Evolutionary conservation across 257 asterid species (phyloP).

Genomic region (Scutellaria barbata): DNA sequence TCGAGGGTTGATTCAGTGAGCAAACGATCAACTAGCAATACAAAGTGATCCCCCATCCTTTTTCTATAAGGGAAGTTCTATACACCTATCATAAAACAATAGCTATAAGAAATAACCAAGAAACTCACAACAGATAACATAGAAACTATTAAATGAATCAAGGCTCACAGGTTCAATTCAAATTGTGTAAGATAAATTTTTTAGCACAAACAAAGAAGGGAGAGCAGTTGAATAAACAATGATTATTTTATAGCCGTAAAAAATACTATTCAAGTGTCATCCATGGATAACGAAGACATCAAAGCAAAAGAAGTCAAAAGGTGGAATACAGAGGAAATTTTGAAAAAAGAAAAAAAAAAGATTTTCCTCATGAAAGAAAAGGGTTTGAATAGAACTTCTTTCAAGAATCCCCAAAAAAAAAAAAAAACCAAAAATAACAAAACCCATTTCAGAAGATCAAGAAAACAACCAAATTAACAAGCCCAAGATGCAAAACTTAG

Average conservation of each 20-base stretch:
- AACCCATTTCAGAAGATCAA: constrained; percentile 31
- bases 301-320: constrained; percentile 21
- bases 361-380: constrained; percentile 34
- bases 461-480: too few species aligned
- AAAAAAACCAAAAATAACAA: constrained; percentile 23
- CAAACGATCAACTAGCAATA: constrained; percentile 91
- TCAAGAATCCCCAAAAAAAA: constrained; percentile 9
- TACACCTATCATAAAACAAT: constrained; percentile 33
- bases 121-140: not conserved
- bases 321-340: constrained; percentile 26
- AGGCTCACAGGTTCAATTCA: constrained; percentile 10
- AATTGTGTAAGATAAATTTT: not conserved
- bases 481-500: too few species aligned
- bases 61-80: constrained; percentile 6
- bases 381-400: constrained; percentile 19
- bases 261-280: constrained; percentile 28
- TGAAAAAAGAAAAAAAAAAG: constrained; percentile 1
- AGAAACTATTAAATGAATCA: not conserved
- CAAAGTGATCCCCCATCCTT: constrained; percentile 97
- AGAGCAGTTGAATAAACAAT: constrained; percentile 17
- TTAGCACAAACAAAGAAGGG: constrained; percentile 3
- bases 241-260: constrained; percentile 20
- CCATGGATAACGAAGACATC: constrained; percentile 29
- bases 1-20: constrained; percentile 92
- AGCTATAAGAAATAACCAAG: constrained; percentile 29